A percentile compares a stretch with the other conserved stretches of the same genome.
phyloP scores from a whole-genome alignment of 352 stramenopile genomes.

The Phytophthora kernoviae region DNA sequence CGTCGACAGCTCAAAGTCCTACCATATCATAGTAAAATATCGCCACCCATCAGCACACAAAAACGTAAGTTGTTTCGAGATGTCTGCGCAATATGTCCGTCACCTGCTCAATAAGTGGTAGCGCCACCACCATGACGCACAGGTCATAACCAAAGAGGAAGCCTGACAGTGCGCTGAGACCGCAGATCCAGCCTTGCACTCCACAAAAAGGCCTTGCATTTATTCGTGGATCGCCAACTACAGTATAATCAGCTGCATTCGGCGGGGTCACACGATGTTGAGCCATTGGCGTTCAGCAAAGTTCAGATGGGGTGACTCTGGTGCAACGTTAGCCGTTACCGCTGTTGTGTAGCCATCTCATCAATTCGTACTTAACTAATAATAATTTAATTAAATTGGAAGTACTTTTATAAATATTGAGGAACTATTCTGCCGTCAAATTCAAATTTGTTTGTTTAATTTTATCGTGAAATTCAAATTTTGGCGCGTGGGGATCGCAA shows the following conservation, averaged over 20 bases:
- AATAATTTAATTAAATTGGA: not conserved
- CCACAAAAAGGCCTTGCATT: slow-evolving; percentile 9
- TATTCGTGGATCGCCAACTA: slow-evolving; percentile 5
- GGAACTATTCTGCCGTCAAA: not conserved
- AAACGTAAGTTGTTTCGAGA: not conserved
- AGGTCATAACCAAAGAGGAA: slow-evolving; percentile 82
- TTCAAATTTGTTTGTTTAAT: too few species aligned
- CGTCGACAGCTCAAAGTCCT: slow-evolving; percentile 64
- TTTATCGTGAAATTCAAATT: slow-evolving; percentile 27
- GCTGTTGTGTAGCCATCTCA: slow-evolving; percentile 13
- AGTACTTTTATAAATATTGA: too few species aligned
- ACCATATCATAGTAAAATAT: slow-evolving; percentile 1
- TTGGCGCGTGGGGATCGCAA: slow-evolving; percentile 9
- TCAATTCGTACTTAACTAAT: slow-evolving; percentile 3
- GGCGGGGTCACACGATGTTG: slow-evolving; percentile 15
- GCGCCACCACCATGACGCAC: slow-evolving; percentile 75
- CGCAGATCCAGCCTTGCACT: slow-evolving; percentile 57
- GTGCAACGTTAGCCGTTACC: too few species aligned
- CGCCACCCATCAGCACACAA: too few species aligned
- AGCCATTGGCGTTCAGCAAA: slow-evolving; percentile 4
- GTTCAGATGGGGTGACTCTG: too few species aligned
- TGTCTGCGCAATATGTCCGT: not conserved
- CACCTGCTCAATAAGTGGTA: slow-evolving; percentile 68
- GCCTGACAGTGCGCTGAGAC: slow-evolving; percentile 66
- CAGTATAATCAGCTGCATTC: slow-evolving; percentile 8